Conservation (phyloP, 2,329 filamentous ascomycete genomes). For the Colletotrichum godetiae region DNA sequence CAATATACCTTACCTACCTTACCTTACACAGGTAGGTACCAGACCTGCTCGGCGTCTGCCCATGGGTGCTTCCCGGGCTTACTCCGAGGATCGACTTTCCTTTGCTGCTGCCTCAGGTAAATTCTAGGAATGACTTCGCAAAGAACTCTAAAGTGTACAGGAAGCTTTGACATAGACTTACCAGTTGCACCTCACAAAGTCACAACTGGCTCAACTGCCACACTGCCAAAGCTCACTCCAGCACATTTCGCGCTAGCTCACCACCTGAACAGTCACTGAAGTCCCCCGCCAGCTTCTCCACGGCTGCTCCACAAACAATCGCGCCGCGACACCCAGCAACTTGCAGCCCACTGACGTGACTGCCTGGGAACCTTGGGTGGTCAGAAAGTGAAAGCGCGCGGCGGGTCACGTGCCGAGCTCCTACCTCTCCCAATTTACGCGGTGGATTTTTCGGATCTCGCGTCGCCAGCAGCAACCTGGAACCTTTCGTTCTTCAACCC, state of each 20-base stretch:
- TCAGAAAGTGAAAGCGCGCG: constrained; percentile 6
- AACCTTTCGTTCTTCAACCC: constrained; percentile 26
- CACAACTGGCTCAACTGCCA: neutral
- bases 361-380: neutral
- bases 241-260: constrained; percentile 16
- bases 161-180: neutral
- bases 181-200: too few species aligned
- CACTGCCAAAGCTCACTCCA: neutral
- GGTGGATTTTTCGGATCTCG: constrained; percentile 55
- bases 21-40: too few species aligned
- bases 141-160: neutral
- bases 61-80: neutral
- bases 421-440: constrained; percentile 52
- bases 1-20: too few species aligned
- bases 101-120: neutral
- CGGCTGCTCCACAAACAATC: neutral
- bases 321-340: neutral
- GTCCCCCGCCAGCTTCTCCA: neutral
- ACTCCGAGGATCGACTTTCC: neutral
- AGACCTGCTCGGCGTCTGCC: too few species aligned
- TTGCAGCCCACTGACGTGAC: neutral
- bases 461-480: constrained; percentile 42
- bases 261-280: neutral
- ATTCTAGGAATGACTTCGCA: neutral
- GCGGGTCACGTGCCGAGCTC: constrained; percentile 48